Base-by-base conservation (phyloP, 2,329 filamentous ascomycete genomes). In the Magnaporthiopsis incrustans region DNA sequence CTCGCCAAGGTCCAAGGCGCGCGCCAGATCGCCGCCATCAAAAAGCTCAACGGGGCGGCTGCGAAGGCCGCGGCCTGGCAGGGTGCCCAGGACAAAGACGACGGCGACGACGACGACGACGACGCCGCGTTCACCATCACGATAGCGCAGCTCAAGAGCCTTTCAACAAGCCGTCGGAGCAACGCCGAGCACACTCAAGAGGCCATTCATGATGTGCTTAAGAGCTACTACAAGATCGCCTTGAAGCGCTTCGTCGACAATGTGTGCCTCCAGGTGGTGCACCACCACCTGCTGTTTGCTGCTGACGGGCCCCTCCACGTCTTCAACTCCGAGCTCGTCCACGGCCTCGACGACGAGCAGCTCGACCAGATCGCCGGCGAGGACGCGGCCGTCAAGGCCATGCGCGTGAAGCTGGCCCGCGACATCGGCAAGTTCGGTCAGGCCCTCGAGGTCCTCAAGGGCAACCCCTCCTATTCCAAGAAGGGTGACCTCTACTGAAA, bases 211-310 rank as follows among this genome's bases (percentile, higher is more conserved):
- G 82, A 89, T 65, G 82, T 83, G 2, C 76, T 90, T 0, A 71
- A 77, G 33, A 77, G 81, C 1, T 90, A 87, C 71, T 89, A 90
- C 75, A 79, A 83, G 32, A 81, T 88, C 1, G 78, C 85, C 0
- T 77, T 77, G 22, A 83, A 83, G 69, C 80, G 85, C 0, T 89
- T 90, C 65, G 79, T 88, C 1, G 87, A 91, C 67, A 81, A 77
- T 5, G 72, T 91, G 1, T 85, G 78, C 32, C 27, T 33, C 60
- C 57, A 65, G 26, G 60, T 56, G 1, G 50, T 68, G 32, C 65
- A 66, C 53, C 66, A 68, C 32, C 60, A 59, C 25, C 15, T 67
- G 58, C 64, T 67, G 22, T 57, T 66, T n/a, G 50, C 60, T 15
- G 65, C 67, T 15, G 62, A 66, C 44, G 63, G 59, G 35, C 66